Percentiles rank a stretch among this genome's conserved stretches.
phyloP scores from a whole-genome alignment of 495 filamentous ascomycete species.

The Podospora pseudocomata region DNA sequence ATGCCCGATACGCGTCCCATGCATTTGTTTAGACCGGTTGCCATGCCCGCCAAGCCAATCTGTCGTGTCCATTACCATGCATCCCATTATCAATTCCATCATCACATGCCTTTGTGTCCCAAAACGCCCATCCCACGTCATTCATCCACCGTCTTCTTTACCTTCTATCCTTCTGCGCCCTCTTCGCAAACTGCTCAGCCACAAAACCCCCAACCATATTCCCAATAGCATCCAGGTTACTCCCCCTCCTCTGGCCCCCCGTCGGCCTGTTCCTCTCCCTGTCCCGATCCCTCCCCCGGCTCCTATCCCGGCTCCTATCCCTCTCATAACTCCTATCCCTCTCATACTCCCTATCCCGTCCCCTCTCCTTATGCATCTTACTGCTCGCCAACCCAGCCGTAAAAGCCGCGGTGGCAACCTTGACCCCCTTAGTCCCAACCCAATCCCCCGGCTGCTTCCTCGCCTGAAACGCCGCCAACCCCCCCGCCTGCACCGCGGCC shows the following conservation, averaged over 20 bases:
- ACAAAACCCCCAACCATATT: conserved; percentile 3
- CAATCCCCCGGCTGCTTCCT: conserved; percentile 41
- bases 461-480: conserved; percentile 35
- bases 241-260: neutral
- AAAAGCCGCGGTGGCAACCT: conserved; percentile 41
- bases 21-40: neutral
- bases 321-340: neutral
- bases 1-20: neutral
- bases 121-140: neutral
- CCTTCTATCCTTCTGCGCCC: neutral
- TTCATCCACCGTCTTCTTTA: neutral
- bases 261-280: neutral
- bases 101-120: neutral
- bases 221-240: neutral
- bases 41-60: neutral
- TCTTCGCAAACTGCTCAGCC: neutral
- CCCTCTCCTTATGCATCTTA: conserved; percentile 20
- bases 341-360: neutral
- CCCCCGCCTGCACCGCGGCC: conserved; percentile 41
- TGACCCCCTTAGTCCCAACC: conserved; percentile 39
- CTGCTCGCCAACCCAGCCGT: conserved; percentile 35
- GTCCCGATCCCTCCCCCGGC: neutral
- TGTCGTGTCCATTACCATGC: neutral
- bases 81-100: neutral
- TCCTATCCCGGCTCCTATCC: neutral